Evolutionary conservation across 495 filamentous ascomycete genomes (phyloP).

Genomic region (Thermochaetoides thermophila): DNA sequence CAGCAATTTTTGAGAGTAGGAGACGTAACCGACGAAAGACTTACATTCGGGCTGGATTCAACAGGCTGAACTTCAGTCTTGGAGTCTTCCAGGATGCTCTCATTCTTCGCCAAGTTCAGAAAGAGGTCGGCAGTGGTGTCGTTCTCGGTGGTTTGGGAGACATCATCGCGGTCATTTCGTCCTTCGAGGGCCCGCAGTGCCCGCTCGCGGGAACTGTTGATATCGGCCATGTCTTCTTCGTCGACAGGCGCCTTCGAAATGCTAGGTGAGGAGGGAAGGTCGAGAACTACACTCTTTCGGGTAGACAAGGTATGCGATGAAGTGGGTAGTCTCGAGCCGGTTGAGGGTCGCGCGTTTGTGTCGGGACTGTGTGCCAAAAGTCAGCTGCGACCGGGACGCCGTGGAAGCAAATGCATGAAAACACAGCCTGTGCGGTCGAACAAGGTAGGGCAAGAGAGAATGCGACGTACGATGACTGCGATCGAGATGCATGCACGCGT

Average conservation of each 20-base stretch:
- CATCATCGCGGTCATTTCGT: constrained; percentile 22
- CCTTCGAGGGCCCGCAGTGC: constrained; percentile 36
- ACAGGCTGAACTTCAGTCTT: constrained; percentile 16
- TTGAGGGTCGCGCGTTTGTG: no score
- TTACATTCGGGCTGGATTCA: constrained; percentile 27
- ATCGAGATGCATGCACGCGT: constrained; percentile 12
- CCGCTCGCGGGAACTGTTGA: constrained; percentile 35
- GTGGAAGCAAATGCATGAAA: constrained; percentile 4
- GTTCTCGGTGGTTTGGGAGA: constrained; percentile 27
- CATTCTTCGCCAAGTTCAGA: constrained; percentile 37
- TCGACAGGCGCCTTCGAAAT: constrained; percentile 22
- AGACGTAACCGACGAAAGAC: constrained; percentile 7
- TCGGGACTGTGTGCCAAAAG: constrained; percentile 1
- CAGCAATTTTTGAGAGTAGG: neutral
- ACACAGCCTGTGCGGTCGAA: constrained; percentile 11
- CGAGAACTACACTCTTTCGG: constrained; percentile 33
- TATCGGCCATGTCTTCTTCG: constrained; percentile 23
- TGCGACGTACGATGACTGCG: constrained; percentile 11
- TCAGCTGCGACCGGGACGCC: constrained; percentile 3
- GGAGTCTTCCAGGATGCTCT: constrained; percentile 20
- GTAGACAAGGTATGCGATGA: no score
- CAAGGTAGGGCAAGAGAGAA: constrained; percentile 13
- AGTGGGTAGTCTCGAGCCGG: no score
- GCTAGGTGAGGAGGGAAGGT: constrained; percentile 29
- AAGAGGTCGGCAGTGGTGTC: constrained; percentile 40